These are phyloP conservation scores for Talaromyces piceae DNA, from an alignment of 2,329 filamentous ascomycete species.

Conservation along the genomic window DNA sequence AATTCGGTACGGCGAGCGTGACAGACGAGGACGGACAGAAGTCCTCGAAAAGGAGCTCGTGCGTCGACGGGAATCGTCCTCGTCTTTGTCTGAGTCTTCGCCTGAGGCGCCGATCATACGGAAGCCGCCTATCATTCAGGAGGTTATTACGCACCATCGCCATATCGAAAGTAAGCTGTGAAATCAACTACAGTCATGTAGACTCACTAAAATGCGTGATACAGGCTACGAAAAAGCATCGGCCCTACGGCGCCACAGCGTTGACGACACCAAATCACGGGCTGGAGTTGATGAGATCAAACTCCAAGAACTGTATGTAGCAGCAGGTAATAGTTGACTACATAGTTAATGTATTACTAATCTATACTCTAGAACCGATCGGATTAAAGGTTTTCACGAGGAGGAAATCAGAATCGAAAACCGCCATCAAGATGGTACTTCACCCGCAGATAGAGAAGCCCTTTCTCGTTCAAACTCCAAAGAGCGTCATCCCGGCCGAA, in stretches of 20 bases:
- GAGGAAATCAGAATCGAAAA: conserved; percentile 57
- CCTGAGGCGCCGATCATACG: conserved; percentile 58
- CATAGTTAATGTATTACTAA: not conserved
- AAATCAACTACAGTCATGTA: not conserved
- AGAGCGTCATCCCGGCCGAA: conserved; percentile 16
- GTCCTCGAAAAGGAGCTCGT: conserved; percentile 34
- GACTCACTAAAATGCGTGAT: not conserved
- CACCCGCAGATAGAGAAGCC: conserved; percentile 13
- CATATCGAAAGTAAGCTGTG: conserved; percentile 75
- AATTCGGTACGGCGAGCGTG: conserved; percentile 24
- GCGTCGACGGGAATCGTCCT: conserved; percentile 28
- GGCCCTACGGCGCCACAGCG: conserved; percentile 16
- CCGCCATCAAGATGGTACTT: conserved; percentile 31
- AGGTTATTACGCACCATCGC: conserved; percentile 81
- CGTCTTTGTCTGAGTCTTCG: conserved; percentile 46
- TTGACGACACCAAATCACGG: conserved; percentile 12
- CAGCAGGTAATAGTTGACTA: not conserved
- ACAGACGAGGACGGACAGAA: conserved; percentile 15
- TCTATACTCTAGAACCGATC: conserved; percentile 22
- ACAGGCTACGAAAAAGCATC: conserved; percentile 21
- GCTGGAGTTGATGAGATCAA: conserved; percentile 47
- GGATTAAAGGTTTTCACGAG: conserved; percentile 47
- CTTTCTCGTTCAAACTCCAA: conserved; percentile 21
- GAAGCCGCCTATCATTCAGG: conserved; percentile 74
- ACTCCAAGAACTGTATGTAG: conserved; percentile 44